A percentile compares a stretch with the other conserved stretches of the same genome.
Conservation (phyloP, 495 filamentous ascomycete species). For the Penicillium silybi region DNA sequence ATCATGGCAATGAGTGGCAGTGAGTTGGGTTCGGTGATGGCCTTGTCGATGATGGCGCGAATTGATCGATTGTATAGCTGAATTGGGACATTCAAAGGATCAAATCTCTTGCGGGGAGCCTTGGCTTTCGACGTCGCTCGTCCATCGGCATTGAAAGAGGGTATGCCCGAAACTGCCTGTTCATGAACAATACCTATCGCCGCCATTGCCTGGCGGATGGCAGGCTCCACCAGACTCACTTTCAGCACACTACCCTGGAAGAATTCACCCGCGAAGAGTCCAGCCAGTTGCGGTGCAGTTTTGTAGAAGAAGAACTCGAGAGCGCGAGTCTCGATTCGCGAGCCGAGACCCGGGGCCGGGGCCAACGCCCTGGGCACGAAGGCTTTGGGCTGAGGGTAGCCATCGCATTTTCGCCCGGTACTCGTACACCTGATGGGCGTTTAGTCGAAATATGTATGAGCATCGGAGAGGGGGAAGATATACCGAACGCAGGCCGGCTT, state of each 20-base stretch:
- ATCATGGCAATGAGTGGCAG: conserved; percentile 9
- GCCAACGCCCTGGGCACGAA: conserved; percentile 1
- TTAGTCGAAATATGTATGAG: background rate
- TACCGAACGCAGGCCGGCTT: conserved; percentile 24
- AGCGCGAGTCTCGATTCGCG: conserved; percentile 7
- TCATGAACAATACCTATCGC: conserved; percentile 62
- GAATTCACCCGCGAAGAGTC: conserved; percentile 57
- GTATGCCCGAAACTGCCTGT: background rate
- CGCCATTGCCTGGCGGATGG: conserved; percentile 59
- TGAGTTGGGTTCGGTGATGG: background rate
- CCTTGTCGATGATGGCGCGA: conserved; percentile 12
- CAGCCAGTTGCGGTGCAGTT: conserved; percentile 51
- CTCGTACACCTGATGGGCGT: conserved; percentile 22
- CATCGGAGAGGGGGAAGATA: background rate
- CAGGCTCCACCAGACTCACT: conserved; percentile 54
- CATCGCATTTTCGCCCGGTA: conserved; percentile 36
- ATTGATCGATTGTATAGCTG: conserved; percentile 15
- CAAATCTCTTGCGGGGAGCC: background rate
- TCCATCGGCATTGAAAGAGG: too few species aligned
- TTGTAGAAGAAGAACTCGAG: conserved; percentile 16
- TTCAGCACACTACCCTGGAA: conserved; percentile 53
- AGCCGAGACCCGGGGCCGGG: conserved; percentile 3
- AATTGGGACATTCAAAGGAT: background rate
- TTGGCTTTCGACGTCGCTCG: background rate
- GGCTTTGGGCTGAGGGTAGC: conserved; percentile 12